These are phyloP conservation scores for Lactifluus hygrophoroides DNA, from an alignment of 768 basidiomycete genomes.

Conservation along the genomic window DNA sequence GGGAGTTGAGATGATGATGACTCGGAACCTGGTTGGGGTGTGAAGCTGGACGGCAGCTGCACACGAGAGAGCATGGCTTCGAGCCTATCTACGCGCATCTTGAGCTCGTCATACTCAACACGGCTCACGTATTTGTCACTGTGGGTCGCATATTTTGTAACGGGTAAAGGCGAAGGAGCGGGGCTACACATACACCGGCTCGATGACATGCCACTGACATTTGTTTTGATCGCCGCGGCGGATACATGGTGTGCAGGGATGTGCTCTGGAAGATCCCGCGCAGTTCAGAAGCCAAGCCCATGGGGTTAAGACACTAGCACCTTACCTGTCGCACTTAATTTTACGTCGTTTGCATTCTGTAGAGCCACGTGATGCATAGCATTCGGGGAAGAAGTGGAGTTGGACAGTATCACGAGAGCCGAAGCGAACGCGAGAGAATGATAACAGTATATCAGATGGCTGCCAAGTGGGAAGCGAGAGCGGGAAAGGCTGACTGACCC, in stretches of 20 bases:
- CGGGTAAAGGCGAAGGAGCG: background rate
- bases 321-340: conserved; percentile 80
- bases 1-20: conserved; percentile 1
- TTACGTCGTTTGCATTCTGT: conserved; percentile 80
- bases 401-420: conserved; percentile 19
- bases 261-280: conserved; percentile 40
- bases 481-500: conserved; percentile 39
- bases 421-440: conserved; percentile 15
- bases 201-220: conserved; percentile 78
- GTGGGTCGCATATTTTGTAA: conserved; percentile 11
- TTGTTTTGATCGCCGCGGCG: conserved; percentile 72
- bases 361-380: conserved; percentile 14
- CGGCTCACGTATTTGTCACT: conserved; percentile 79
- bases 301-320: conserved; percentile 14
- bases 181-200: conserved; percentile 57
- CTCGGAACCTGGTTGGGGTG: background rate
- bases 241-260: conserved; percentile 75
- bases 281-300: conserved; percentile 12
- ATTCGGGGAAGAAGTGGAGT: conserved; percentile 23
- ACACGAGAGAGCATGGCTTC: conserved; percentile 42
- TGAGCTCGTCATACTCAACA: conserved; percentile 69
- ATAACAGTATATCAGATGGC: conserved; percentile 22
- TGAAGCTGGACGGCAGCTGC: conserved; percentile 12
- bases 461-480: conserved; percentile 20
- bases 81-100: conserved; percentile 52